Percentiles rank a stretch among this genome's conserved stretches.
These are phyloP conservation scores for Fusarium succisae DNA, from an alignment of 2,329 filamentous ascomycete species.

Conservation along the genomic window DNA sequence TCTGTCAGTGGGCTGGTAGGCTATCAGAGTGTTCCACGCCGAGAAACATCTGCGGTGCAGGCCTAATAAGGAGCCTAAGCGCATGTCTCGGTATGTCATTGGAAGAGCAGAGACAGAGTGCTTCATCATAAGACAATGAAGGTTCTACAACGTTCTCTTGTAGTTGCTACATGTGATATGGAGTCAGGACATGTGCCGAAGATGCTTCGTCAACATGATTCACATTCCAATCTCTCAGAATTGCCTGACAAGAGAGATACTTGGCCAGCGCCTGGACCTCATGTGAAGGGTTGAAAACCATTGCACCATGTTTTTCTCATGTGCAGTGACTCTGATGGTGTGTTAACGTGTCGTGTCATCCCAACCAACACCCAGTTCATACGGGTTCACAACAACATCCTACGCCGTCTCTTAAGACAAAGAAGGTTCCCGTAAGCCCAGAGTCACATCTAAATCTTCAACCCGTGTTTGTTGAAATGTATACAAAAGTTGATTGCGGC, in stretches of 20 bases:
- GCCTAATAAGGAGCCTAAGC: not conserved
- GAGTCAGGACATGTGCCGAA: not conserved
- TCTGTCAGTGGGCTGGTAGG: slow-evolving; percentile 7
- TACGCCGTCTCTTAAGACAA: not conserved
- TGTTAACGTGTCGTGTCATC: not conserved
- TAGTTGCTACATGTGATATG: not conserved
- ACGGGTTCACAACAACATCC: not conserved
- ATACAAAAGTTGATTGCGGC: not conserved
- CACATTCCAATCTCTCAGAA: not conserved
- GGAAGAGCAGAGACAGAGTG: not conserved
- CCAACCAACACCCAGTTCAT: not conserved
- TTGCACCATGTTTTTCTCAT: not conserved
- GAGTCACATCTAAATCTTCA: not conserved
- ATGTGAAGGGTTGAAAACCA: not conserved
- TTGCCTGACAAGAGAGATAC: not conserved
- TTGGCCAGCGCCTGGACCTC: not conserved
- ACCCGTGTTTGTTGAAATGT: not conserved
- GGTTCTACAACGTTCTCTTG: not conserved
- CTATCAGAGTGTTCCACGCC: slow-evolving; percentile 13
- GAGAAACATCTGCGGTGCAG: not conserved
- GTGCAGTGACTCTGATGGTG: not conserved
- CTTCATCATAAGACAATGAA: not conserved
- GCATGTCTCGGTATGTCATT: not conserved
- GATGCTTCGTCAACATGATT: not conserved
- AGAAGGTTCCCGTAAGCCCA: not conserved